Percentiles rank a stretch among this genome's conserved stretches.
These are phyloP conservation scores for Paraglomus brasilianum DNA, from an alignment of 192 early-diverging fungal species.

Conservation along the genomic window DNA sequence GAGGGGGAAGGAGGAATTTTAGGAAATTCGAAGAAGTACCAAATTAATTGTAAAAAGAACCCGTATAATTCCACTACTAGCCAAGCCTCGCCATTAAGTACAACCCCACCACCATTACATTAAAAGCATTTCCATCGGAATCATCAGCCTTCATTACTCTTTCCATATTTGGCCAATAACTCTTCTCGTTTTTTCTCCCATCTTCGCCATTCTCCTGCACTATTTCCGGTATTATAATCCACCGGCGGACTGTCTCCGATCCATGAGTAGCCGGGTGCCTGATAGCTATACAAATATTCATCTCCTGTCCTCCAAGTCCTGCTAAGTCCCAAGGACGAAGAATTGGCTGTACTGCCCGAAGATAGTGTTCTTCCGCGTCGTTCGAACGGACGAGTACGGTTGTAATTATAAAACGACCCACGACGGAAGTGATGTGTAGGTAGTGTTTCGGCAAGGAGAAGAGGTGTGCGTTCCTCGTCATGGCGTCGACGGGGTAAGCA, in stretches of 20 bases:
- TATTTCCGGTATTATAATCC: slow-evolving; percentile 14
- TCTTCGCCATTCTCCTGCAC: slow-evolving; percentile 23
- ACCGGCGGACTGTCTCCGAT: slow-evolving; percentile 16
- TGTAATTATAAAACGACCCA: slow-evolving; percentile 31
- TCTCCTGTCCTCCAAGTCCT: slow-evolving; percentile 29
- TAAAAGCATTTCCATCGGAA: neutral
- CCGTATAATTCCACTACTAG: too few species aligned
- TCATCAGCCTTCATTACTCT: slow-evolving; percentile 3
- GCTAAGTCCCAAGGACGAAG: neutral
- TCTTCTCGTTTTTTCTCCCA: slow-evolving; percentile 34
- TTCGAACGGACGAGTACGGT: slow-evolving; percentile 33
- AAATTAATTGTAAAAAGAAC: too few species aligned
- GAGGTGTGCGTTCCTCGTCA: slow-evolving; percentile 25
- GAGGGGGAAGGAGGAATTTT: too few species aligned
- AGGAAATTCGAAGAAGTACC: too few species aligned
- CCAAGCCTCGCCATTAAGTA: too few species aligned
- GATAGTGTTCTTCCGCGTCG: slow-evolving; percentile 17
- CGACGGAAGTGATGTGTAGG: slow-evolving; percentile 29
- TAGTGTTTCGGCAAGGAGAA: slow-evolving; percentile 8
- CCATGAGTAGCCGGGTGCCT: neutral
- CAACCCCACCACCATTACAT: too few species aligned
- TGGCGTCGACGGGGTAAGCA: neutral
- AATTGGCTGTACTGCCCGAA: slow-evolving; percentile 14
- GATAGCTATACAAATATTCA: slow-evolving; percentile 28
- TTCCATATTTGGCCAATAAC: slow-evolving; percentile 32